A percentile compares a stretch with the other conserved stretches of the same genome.
These are phyloP conservation scores for Penicillium sp. DNA, from an alignment of 2,329 filamentous ascomycete genomes.

Conservation along the genomic window DNA sequence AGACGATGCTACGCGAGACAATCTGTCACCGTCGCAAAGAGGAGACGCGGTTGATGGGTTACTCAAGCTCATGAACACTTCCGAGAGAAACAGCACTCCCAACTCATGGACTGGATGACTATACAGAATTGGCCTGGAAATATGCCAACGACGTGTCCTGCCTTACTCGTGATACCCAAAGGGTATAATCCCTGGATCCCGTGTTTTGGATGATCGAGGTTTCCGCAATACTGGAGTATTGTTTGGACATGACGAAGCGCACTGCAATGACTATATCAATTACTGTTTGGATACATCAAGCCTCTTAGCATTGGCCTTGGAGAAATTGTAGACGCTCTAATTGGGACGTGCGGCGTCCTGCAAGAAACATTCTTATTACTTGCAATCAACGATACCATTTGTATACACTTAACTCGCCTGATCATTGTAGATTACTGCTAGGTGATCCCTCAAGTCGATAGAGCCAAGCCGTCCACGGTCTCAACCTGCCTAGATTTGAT, in stretches of 20 bases:
- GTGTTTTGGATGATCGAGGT: neutral
- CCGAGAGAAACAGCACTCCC: conserved; percentile 25
- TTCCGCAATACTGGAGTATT: neutral
- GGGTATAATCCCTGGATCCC: neutral
- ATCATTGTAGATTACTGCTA: neutral
- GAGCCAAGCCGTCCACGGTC: too few species aligned
- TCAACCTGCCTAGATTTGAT: too few species aligned
- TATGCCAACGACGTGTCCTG: neutral
- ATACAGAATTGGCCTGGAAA: neutral
- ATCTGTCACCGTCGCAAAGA: conserved; percentile 29
- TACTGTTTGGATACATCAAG: conserved; percentile 1
- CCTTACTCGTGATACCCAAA: neutral
- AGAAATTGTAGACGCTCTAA: conserved; percentile 1
- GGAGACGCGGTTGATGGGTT: conserved; percentile 42
- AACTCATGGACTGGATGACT: conserved; percentile 25
- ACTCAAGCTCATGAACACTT: conserved; percentile 41
- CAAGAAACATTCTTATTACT: conserved; percentile 9
- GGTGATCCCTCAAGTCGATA: too few species aligned
- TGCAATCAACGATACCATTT: conserved; percentile 26
- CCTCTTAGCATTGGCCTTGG: neutral
- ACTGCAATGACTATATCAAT: conserved; percentile 5
- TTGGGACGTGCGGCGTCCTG: conserved; percentile 12
- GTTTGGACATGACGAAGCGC: conserved; percentile 2
- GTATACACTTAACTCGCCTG: conserved; percentile 2
- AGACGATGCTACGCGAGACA: conserved; percentile 9